Evolutionary conservation across 1,284 basidiomycete species (phyloP).

Genomic region (Spongispora temasekensis): DNA sequence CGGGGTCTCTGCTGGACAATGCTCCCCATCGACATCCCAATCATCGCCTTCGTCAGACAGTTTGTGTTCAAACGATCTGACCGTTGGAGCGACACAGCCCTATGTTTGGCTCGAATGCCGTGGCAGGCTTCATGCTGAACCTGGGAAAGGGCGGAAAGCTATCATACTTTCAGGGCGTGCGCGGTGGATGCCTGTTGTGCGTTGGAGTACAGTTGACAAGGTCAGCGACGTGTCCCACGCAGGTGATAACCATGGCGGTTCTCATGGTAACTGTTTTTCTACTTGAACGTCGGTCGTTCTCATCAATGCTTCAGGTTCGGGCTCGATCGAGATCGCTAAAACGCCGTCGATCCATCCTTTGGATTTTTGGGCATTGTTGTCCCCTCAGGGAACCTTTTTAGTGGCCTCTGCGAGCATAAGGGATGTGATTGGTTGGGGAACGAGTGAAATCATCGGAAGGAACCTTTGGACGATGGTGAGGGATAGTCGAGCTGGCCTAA

Average conservation of each 20-base stretch:
- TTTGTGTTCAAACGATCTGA: not conserved
- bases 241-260: conserved; percentile 1
- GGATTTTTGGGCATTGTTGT: conserved; percentile 65
- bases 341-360: conserved; percentile 14
- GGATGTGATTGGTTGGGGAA: conserved; percentile 66
- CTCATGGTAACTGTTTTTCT: conserved; percentile 16
- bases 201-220: conserved; percentile 56
- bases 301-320: conserved; percentile 11
- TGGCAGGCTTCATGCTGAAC: conserved; percentile 85
- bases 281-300: not conserved
- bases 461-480: conserved; percentile 54
- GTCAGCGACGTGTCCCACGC: conserved; percentile 46
- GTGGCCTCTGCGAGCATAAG: conserved; percentile 51
- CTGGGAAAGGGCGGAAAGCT: conserved; percentile 87
- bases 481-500: conserved; percentile 20
- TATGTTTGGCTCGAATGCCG: conserved; percentile 88
- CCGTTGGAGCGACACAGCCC: conserved; percentile 36
- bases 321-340: not conserved
- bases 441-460: conserved; percentile 70
- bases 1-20: not conserved
- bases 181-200: conserved; percentile 62
- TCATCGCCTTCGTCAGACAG: conserved; percentile 5
- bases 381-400: conserved; percentile 50
- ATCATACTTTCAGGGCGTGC: conserved; percentile 81
- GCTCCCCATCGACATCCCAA: not conserved